A percentile compares a stretch with the other conserved stretches of the same genome.
phyloP scores from a whole-genome alignment of 169 alveolate species.

The Besnoitia besnoiti region DNA sequence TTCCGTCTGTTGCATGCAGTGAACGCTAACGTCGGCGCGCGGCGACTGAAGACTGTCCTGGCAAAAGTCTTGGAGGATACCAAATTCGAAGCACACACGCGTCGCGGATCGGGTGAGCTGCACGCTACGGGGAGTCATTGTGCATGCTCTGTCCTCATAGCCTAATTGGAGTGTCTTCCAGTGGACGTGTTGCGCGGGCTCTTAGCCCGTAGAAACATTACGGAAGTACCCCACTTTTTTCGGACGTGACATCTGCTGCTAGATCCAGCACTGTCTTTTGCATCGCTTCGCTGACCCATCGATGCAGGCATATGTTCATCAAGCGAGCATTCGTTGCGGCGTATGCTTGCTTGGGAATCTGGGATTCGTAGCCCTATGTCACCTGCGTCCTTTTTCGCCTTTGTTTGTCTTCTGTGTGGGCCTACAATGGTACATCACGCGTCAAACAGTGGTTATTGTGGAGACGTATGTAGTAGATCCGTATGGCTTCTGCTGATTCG shows the following conservation, averaged over 20 bases:
- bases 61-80: constrained; percentile 53
- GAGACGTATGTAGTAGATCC: neutral
- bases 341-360: neutral
- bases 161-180: too few species aligned
- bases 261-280: too few species aligned
- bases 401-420: neutral
- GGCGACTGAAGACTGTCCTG: constrained; percentile 62
- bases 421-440: neutral
- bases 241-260: too few species aligned
- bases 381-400: neutral
- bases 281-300: too few species aligned
- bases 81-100: constrained; percentile 36
- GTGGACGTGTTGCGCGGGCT: too few species aligned
- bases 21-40: constrained; percentile 65
- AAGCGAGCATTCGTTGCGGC: too few species aligned
- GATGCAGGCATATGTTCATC: too few species aligned
- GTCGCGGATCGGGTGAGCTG: neutral
- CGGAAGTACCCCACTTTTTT: too few species aligned
- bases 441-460: neutral
- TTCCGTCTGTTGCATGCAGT: neutral
- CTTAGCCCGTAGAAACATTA: too few species aligned
- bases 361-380: neutral
- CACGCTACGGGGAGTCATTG: neutral
- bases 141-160: too few species aligned
- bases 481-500: neutral